These are phyloP conservation scores for Phytophthora colocasiae DNA, from an alignment of 352 stramenopile genomes.

Conservation along the genomic window DNA sequence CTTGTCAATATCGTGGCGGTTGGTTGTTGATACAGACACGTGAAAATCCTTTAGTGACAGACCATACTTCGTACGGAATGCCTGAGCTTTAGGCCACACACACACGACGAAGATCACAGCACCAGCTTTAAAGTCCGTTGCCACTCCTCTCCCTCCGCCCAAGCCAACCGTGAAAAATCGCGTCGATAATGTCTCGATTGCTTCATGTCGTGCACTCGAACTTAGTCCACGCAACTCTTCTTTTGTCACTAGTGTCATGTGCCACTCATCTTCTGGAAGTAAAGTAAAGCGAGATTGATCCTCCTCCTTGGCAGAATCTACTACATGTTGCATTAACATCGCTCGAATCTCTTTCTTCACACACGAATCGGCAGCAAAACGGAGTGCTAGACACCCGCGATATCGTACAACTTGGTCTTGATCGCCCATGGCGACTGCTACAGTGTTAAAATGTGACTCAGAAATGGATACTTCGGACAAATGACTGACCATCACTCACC, in stretches of 20 bases:
- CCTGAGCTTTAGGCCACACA: conserved; percentile 61
- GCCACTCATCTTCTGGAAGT: conserved; percentile 47
- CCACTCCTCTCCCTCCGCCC: conserved; percentile 26
- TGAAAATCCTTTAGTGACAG: conserved; percentile 63
- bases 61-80: conserved; percentile 47
- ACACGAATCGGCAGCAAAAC: conserved; percentile 26
- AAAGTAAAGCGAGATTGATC: conserved; percentile 8
- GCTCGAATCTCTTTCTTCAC: conserved; percentile 26
- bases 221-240: conserved; percentile 44
- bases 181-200: conserved; percentile 27
- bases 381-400: conserved; percentile 51
- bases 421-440: conserved; percentile 7
- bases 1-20: conserved; percentile 65
- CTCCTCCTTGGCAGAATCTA: background rate
- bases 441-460: too few species aligned
- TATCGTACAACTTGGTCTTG: conserved; percentile 32
- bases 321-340: conserved; percentile 14
- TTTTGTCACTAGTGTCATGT: conserved; percentile 71
- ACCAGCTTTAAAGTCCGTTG: conserved; percentile 6
- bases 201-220: conserved; percentile 36
- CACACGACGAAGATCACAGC: conserved; percentile 66
- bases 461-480: background rate
- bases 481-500: conserved; percentile 31
- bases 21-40: conserved; percentile 49
- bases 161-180: conserved; percentile 57